These are phyloP conservation scores for Ophiostoma ulmi DNA, from an alignment of 2,329 filamentous ascomycete genomes.

Conservation along the genomic window DNA sequence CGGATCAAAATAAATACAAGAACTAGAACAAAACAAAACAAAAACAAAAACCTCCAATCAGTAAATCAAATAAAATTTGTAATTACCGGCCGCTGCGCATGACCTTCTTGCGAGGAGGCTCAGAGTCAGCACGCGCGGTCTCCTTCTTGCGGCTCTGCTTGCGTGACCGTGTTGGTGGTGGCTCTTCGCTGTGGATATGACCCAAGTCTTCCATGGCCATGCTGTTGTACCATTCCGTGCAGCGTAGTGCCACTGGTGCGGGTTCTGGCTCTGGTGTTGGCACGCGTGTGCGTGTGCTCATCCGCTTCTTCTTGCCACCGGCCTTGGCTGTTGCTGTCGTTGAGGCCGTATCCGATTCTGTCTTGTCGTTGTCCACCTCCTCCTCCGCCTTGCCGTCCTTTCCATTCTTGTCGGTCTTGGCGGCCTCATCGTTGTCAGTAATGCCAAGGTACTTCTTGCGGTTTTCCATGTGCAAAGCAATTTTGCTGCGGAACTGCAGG, in stretches of 20 bases:
- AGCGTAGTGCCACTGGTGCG: conserved; percentile 44
- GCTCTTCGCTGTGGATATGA: conserved; percentile 53
- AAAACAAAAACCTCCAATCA: background rate
- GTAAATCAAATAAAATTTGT: background rate
- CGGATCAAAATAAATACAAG: background rate
- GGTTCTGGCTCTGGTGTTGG: conserved; percentile 45
- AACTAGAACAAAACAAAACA: background rate
- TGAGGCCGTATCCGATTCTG: background rate
- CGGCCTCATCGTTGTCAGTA: conserved; percentile 34
- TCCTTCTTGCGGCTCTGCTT: conserved; percentile 51
- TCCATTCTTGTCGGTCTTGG: background rate
- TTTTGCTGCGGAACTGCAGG: conserved; percentile 66
- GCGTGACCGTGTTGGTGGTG: conserved; percentile 46
- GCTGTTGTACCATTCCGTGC: conserved; percentile 52
- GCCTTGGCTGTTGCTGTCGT: conserved; percentile 10
- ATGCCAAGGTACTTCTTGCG: conserved; percentile 66
- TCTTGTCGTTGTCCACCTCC: conserved; percentile 28
- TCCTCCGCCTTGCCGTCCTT: background rate
- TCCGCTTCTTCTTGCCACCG: conserved; percentile 43
- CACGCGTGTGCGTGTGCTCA: conserved; percentile 41
- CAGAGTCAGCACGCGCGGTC: conserved; percentile 27
- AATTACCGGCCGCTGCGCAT: conserved; percentile 19
- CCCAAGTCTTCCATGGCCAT: conserved; percentile 54
- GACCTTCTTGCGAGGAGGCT: conserved; percentile 29
- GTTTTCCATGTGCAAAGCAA: conserved; percentile 72